Base-by-base conservation (phyloP, 2,329 filamentous ascomycete genomes). In the Eutypa lata region DNA sequence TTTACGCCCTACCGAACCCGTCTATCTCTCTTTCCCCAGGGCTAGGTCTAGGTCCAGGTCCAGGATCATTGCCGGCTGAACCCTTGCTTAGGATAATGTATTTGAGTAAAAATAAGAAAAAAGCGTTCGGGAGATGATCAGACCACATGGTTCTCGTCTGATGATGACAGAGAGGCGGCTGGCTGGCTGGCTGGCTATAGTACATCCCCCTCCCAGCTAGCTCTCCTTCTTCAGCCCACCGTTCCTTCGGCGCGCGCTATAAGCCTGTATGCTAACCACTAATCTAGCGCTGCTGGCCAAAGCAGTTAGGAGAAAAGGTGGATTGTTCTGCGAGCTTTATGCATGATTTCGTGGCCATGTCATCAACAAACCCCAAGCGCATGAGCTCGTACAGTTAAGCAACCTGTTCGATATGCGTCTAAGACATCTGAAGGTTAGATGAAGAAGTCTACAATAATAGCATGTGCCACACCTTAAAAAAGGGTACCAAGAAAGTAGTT, bases 301-400 rank as follows among this genome's bases (percentile, higher is more conserved):
- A 18, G 60, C 60, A 55, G 58, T 56, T 57, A 59, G 56, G 58
- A 52, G 46, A 54, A 57, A 49, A 64, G 64, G 61, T 68, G 63
- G 64, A 65, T 61, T 69, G 67, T 66, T 67, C 64, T 65, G 63
- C 64, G 63, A 68, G 61, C 63, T 68, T 45, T 65, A 75, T 76
- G 74, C 74, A 77, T 69, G 72, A 68, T 69, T 73, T 73, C 71
- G 73, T 76, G 72, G 71, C 68, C 65, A 67, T 71, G 67, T 63
- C 66, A 67, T 67, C 58, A 65, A 62, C 64, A 28, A 45, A 65
- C 65, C 62, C 63, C 66, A 62, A 64, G 67, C 69, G 64, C 62
- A 67, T 68, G 67, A n/a, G 63, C 66, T 69, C 61, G 65, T 65
- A 66, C 67, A 57, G 63, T 63, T 67, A 18, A 38, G 35, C 35